Evolutionary conservation across 1,284 basidiomycete species (phyloP), one percentile per base, ranked within the genome.

Genomic region (Papiliotrema terrestris): DNA sequence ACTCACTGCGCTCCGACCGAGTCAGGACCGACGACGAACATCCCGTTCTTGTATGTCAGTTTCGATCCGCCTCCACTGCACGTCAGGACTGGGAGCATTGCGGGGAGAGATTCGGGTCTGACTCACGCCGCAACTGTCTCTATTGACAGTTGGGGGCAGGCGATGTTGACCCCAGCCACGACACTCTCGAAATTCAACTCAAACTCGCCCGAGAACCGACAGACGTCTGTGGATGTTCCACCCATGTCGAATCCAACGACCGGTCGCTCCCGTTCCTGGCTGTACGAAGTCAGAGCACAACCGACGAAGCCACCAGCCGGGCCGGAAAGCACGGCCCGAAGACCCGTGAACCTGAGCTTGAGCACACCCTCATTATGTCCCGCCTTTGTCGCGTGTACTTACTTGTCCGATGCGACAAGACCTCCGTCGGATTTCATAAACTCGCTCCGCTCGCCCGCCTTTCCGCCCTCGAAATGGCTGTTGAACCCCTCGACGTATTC

Each of bases 401-500:
- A n/a, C 63, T n/a, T n/a, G 13, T 62, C 57, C n/a, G 89, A 78
- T 66, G 90, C 88, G 8, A 92, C 81, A n/a, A 96, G 76, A 0
- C 91, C 91, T 9, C 93, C 92, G 66, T 93, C 90, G 48, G 84
- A 86, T 22, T 85, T 85, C 90, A 93, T 94, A 69, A 93, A 93
- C 73, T 77, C 75, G 39, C 80, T 68, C 32, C 70, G n/a, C n/a
- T n/a, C n/a, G n/a, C 62, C 62, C 61, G 15, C 66, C 61, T 22
- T 69, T 54, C 66, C 66, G n/a, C 66, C 82, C 61, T 94, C 89
- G 64, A 97, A 96, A 0, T 93, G 92, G 32, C 78, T 75, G 76
- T 93, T 96, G 80, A 97, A 96, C 32, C 91, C 90, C 61, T 93
- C 86, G n/a, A 97, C 82, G 68, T 97, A 97, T 29, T 84, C 82